These are phyloP conservation scores for Beta macrorhiza DNA, from an alignment of 179 eudicot genomes.

Conservation along the genomic window DNA sequence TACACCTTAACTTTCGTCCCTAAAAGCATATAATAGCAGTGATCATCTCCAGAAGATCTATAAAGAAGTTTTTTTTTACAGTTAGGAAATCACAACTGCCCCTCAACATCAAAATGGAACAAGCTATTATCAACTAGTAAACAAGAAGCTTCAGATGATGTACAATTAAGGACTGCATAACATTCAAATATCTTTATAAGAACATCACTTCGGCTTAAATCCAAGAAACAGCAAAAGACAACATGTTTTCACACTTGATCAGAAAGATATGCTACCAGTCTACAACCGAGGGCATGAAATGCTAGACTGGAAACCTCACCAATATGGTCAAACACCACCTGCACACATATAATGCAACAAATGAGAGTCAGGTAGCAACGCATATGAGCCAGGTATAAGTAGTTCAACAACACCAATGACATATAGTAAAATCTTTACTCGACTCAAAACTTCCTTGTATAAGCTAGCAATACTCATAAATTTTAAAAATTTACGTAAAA, in stretches of 20 bases:
- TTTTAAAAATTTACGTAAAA: background rate
- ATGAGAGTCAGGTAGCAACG: slow-evolving; percentile 16
- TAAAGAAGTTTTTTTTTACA: background rate
- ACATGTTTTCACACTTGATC: slow-evolving; percentile 9
- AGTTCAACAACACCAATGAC: background rate
- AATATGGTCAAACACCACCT: slow-evolving; percentile 96
- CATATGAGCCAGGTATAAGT: background rate
- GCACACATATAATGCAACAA: slow-evolving; percentile 34
- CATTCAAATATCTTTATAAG: slow-evolving; percentile 1
- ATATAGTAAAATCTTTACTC: background rate
- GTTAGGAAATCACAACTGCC: background rate
- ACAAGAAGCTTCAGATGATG: slow-evolving; percentile 5
- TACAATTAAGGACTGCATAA: slow-evolving; percentile 13
- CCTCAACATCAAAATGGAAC: slow-evolving; percentile 13
- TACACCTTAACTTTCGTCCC: background rate
- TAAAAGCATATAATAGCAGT: slow-evolving; percentile 1
- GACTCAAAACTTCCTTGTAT: slow-evolving; percentile 5
- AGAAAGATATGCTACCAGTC: slow-evolving; percentile 5
- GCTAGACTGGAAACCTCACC: slow-evolving; percentile 52
- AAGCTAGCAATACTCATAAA: background rate
- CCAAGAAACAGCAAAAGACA: background rate
- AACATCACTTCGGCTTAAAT: background rate
- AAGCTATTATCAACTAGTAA: background rate
- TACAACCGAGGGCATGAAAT: background rate
- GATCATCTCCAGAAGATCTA: background rate